Conservation (phyloP, 2,329 filamentous ascomycete species). For the Phaeophleospora eucalypticola region DNA sequence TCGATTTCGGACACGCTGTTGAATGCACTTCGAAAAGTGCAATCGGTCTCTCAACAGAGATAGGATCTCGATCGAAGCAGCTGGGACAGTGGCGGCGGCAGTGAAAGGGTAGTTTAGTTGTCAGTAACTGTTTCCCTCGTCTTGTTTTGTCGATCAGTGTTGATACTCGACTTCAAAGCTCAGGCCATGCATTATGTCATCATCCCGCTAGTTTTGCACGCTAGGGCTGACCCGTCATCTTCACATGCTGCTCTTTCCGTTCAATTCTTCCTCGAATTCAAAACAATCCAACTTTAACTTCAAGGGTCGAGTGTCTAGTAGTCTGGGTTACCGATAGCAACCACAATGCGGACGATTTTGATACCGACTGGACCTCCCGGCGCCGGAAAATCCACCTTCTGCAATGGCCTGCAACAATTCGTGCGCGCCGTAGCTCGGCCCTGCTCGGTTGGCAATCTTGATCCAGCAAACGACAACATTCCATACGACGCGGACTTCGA, state of each 20-base stretch:
- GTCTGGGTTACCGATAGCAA: too few species aligned
- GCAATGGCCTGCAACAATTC: slow-evolving; percentile 99
- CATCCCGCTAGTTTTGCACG: neutral
- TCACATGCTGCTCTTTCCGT: neutral
- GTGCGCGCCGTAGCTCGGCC: slow-evolving; percentile 91
- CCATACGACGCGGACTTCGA: slow-evolving; percentile 87
- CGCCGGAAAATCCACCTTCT: slow-evolving; percentile 94
- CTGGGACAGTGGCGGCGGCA: too few species aligned
- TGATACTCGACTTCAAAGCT: neutral
- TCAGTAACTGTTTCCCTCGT: too few species aligned
- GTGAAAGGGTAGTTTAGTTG: too few species aligned
- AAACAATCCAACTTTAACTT: too few species aligned
- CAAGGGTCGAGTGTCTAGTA: too few species aligned
- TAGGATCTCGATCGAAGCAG: too few species aligned
- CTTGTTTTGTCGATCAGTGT: too few species aligned
- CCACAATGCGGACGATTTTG: slow-evolving; percentile 24
- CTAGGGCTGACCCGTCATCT: neutral
- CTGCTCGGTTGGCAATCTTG: slow-evolving; percentile 92
- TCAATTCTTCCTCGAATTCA: neutral
- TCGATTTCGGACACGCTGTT: too few species aligned
- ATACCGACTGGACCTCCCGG: slow-evolving; percentile 71
- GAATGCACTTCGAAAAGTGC: too few species aligned
- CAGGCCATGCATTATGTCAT: neutral
- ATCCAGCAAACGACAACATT: slow-evolving; percentile 92
- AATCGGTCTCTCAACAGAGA: too few species aligned